Evolutionary conservation across 2,329 filamentous ascomycete species (phyloP).

Genomic region (Karstenula rhodostoma): DNA sequence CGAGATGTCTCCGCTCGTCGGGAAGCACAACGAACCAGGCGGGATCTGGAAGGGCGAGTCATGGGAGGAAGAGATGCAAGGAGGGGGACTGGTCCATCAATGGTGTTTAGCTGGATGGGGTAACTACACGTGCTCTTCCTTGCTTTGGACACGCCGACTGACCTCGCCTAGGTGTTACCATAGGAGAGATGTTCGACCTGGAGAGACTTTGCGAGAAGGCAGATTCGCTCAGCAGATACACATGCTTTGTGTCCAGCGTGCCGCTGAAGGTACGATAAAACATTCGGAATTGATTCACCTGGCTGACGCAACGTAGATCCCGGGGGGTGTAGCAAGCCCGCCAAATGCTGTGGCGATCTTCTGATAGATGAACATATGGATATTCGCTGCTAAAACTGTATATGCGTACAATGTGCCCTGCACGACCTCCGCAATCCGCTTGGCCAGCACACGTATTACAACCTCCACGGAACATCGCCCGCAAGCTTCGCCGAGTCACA

Average conservation of each 20-base stretch:
- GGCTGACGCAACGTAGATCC: conserved; percentile 49
- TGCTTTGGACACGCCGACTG: conserved; percentile 8
- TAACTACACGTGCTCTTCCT: conserved; percentile 16
- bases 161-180: conserved; percentile 35
- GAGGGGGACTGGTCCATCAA: conserved; percentile 45
- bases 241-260: conserved; percentile 68
- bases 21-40: conserved; percentile 40
- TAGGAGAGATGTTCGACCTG: conserved; percentile 56
- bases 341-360: conserved; percentile 50
- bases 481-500: background rate
- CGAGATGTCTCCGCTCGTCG: conserved; percentile 53
- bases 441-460: background rate
- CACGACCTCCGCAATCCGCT: background rate
- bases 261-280: conserved; percentile 59
- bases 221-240: conserved; percentile 61
- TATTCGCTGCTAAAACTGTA: too few species aligned
- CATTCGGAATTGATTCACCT: too few species aligned
- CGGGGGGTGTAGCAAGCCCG: conserved; percentile 54
- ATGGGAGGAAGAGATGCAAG: conserved; percentile 48
- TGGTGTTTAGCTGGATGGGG: conserved; percentile 46
- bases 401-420: background rate
- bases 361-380: conserved; percentile 20
- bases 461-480: background rate
- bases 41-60: conserved; percentile 44
- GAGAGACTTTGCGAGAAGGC: conserved; percentile 62